Conservation (phyloP, 805 yeast genomes). For the Metschnikowia vanudenii region DNA sequence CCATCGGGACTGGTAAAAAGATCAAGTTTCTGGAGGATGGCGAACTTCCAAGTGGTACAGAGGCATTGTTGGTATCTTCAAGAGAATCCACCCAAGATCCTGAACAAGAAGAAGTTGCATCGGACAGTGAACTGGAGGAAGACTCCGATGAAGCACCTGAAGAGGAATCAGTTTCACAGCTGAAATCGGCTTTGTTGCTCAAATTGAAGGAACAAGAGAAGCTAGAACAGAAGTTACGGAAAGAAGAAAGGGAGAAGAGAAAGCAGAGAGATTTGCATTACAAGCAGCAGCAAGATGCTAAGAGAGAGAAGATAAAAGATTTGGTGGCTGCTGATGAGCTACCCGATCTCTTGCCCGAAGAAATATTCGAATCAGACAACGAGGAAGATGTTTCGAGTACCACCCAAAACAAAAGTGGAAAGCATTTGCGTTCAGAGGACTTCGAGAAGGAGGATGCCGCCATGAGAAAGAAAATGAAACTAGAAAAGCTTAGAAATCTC, state of each 20-base stretch:
- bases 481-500: conserved; percentile 33
- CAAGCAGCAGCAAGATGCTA: conserved; percentile 36
- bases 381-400: conserved; percentile 12
- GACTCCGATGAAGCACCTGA: conserved; percentile 43
- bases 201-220: conserved; percentile 25
- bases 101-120: neutral
- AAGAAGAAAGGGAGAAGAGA: conserved; percentile 35
- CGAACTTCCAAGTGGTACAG: conserved; percentile 17
- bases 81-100: conserved; percentile 15
- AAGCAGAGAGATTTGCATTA: conserved; percentile 33
- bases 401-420: conserved; percentile 19
- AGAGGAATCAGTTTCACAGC: conserved; percentile 37
- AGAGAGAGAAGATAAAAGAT: conserved; percentile 20
- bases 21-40: conserved; percentile 35
- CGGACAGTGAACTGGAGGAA: conserved; percentile 13
- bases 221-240: conserved; percentile 25
- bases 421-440: conserved; percentile 34
- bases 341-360: conserved; percentile 45
- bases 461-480: conserved; percentile 29
- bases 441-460: conserved; percentile 32
- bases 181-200: conserved; percentile 28
- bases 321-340: conserved; percentile 24
- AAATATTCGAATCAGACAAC: conserved; percentile 28
- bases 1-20: conserved; percentile 23
- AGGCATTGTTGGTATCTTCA: conserved; percentile 9